Conservation (phyloP, 345 rosid genomes). For the Cardamine chenopodiifolia region DNA sequence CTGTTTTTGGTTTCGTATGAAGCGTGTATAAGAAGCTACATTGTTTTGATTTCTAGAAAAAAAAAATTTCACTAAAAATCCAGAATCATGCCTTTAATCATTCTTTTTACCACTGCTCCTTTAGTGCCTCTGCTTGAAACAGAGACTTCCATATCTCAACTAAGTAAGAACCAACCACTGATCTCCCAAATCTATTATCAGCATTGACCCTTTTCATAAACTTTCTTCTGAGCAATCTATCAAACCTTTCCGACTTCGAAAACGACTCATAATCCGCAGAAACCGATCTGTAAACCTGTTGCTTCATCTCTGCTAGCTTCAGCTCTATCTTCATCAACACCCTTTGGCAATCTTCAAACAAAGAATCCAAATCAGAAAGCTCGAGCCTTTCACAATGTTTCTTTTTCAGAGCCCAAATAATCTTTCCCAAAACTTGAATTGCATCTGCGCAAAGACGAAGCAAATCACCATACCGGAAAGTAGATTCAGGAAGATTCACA, state of each 20-base stretch:
- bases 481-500: constrained; percentile 12
- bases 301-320: constrained; percentile 28
- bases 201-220: background rate
- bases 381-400: background rate
- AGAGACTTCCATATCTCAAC: constrained; percentile 25
- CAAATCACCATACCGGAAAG: background rate
- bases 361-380: constrained; percentile 13
- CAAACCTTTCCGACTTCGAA: constrained; percentile 18
- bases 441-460: constrained; percentile 9
- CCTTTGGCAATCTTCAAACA: constrained; percentile 24
- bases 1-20: background rate
- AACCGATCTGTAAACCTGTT: constrained; percentile 10
- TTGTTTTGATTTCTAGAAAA: no score
- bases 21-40: no score
- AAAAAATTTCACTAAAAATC: no score
- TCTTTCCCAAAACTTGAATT: constrained; percentile 19
- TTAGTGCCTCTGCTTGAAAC: constrained; percentile 5
- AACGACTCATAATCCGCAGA: constrained; percentile 21
- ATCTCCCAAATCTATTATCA: constrained; percentile 8
- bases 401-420: constrained; percentile 5
- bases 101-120: background rate
- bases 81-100: no score
- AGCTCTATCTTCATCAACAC: constrained; percentile 29
- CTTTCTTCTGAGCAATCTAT: background rate
- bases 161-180: constrained; percentile 16